Evolutionary conservation across 2,329 filamentous ascomycete genomes (phyloP).

Genomic region (Pestalotiopsis sp.): DNA sequence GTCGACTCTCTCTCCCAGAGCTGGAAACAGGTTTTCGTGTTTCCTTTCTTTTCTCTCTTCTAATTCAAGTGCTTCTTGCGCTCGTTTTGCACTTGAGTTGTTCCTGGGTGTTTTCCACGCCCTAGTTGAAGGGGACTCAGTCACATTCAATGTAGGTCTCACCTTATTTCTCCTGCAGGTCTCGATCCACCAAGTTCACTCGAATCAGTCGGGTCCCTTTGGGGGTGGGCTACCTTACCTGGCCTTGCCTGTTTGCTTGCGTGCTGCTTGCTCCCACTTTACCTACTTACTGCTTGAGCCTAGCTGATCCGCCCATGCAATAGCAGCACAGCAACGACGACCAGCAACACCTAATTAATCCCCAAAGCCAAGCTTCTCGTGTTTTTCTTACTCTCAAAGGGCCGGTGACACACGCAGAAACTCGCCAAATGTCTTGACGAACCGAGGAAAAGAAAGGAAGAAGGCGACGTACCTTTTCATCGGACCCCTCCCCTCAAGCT

Average conservation of each 20-base stretch:
- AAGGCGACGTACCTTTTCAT: neutral
- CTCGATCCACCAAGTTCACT: constrained; percentile 1
- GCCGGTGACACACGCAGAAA: neutral
- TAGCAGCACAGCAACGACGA: neutral
- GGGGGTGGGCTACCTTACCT: neutral
- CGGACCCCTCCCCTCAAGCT: neutral
- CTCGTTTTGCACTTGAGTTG: neutral
- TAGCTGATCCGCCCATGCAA: neutral
- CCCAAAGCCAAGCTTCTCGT: neutral
- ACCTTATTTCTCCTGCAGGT: neutral
- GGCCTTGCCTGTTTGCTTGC: neutral
- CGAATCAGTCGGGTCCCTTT: neutral
- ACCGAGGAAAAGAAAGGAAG: neutral
- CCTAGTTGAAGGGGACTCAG: neutral
- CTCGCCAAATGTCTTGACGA: constrained; percentile 8
- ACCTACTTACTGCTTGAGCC: neutral
- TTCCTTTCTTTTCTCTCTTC: constrained; percentile 5
- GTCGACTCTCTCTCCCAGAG: constrained; percentile 10
- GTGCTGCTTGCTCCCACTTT: neutral
- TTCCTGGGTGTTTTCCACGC: neutral
- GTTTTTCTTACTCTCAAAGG: neutral
- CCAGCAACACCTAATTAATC: neutral
- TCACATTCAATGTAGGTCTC: constrained; percentile 12
- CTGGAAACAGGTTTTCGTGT: constrained; percentile 14
- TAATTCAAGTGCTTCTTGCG: neutral